Evolutionary conservation across 257 asterid species (phyloP).

Genomic region (Solanum dulcamara): DNA sequence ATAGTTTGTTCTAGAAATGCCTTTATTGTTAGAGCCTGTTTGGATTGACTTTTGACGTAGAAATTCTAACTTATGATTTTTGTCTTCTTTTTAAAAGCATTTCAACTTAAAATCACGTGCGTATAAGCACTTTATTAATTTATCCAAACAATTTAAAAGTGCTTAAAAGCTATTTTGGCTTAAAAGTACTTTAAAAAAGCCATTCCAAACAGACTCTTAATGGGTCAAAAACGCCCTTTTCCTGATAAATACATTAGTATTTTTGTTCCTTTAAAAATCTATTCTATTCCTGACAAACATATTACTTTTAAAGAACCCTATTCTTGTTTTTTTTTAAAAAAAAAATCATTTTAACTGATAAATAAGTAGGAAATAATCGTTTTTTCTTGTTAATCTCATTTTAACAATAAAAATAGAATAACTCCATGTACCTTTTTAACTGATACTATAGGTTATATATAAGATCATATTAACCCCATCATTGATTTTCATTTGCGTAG

Average conservation of each 20-base stretch:
- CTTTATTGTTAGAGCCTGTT: background rate
- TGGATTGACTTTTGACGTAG: no score
- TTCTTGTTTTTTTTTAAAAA: background rate
- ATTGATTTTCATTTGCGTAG: background rate
- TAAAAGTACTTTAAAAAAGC: no score
- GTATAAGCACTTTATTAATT: no score
- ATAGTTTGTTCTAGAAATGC: background rate
- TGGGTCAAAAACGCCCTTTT: background rate
- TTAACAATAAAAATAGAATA: background rate
- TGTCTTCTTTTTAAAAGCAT: no score
- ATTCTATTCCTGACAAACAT: background rate
- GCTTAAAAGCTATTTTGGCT: no score
- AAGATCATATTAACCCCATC: background rate
- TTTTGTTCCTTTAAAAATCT: background rate
- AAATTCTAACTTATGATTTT: no score
- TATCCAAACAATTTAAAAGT: no score
- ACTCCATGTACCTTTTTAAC: background rate
- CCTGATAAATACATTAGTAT: background rate
- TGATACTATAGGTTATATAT: background rate
- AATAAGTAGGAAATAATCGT: background rate
- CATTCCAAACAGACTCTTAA: no score
- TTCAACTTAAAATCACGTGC: no score
- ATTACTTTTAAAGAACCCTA: background rate
- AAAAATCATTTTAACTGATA: background rate
- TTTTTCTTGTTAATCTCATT: background rate